Base-by-base conservation (phyloP, 495 filamentous ascomycete genomes). In the Evernia prunastri region DNA sequence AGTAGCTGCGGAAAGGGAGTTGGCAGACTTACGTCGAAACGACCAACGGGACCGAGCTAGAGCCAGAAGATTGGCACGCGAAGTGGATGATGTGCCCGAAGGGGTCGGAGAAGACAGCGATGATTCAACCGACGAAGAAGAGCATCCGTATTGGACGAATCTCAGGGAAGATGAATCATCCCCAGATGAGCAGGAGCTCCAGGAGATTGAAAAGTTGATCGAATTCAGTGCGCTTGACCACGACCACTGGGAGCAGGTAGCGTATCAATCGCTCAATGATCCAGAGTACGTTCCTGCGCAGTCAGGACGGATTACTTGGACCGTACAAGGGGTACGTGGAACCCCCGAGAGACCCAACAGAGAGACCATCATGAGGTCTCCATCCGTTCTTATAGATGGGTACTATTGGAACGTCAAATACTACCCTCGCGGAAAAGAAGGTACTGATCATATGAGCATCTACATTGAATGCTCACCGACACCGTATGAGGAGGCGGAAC, bases 391-490 rank as follows among this genome's bases (percentile, higher is more conserved):
- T 59, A 75, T 88, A 63, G 86, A 83, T 3, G 85, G 82, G 42
- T 84, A 83, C 66, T 86, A 86, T 72, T 88, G 85, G 85, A 84
- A 81, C 27, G 84, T 89, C 74, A 87, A 87, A 69, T 87, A 87
- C 73, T 89, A 84, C 65, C 86, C 86, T 20, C 78, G 80, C 51
- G 86, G 86, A 25, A 87, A 88, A 71, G 81, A 84, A 68, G 67
- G 66, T 18, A 82, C 82, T 4, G 77, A 82, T 60, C 79, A 80
- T n/a, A 64, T 87, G 58, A 87, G 84, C 64, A 71, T 86, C 36
- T 88, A 88, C 63, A 73, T 89, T 20, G 86, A 88, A 72, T 86
- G 84, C 71, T 82, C 84, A 3, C 82, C 78, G 29, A 60, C 65
- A 18, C 71, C 74, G 3, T 72, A 80, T 27, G 71, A 77, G 15